Conservation (phyloP, 805 yeast species). For the Sporopachydermia quercuum region DNA sequence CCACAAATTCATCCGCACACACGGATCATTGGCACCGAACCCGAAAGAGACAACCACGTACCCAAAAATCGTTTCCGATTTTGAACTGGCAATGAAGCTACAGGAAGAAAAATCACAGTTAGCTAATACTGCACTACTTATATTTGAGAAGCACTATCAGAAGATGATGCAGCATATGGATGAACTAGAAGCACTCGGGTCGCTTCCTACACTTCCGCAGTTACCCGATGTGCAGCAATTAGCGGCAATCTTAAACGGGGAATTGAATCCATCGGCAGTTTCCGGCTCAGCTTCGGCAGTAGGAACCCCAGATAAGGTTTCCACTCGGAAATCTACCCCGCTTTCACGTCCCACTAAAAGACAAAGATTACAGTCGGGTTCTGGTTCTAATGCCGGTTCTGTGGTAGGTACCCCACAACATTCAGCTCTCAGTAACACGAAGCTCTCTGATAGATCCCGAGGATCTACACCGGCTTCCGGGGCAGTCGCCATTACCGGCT, state of each 20-base stretch:
- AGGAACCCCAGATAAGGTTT: not conserved
- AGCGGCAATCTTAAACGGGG: constrained; percentile 1
- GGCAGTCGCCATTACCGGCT: too few species aligned
- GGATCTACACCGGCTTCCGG: not conserved
- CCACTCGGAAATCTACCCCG: not conserved
- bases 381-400: too few species aligned
- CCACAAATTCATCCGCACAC: constrained; percentile 67
- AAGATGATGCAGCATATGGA: constrained; percentile 64
- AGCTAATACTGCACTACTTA: constrained; percentile 71
- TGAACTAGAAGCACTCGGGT: constrained; percentile 67
- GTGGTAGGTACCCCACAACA: constrained; percentile 7
- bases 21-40: constrained; percentile 67
- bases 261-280: not conserved
- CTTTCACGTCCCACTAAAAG: constrained; percentile 11
- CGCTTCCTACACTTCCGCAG: constrained; percentile 37
- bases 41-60: constrained; percentile 65
- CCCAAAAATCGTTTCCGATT: constrained; percentile 54
- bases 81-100: constrained; percentile 38
- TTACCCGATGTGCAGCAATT: constrained; percentile 7
- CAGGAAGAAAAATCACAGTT: constrained; percentile 69
- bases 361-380: constrained; percentile 7
- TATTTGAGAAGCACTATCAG: constrained; percentile 60
- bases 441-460: not conserved
- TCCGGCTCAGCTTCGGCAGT: not conserved
- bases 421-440: constrained; percentile 3